Evolutionary conservation across 169 alveolate species (phyloP), one percentile per base, ranked within the genome.

Genomic region (Eimeria necatrix): DNA sequence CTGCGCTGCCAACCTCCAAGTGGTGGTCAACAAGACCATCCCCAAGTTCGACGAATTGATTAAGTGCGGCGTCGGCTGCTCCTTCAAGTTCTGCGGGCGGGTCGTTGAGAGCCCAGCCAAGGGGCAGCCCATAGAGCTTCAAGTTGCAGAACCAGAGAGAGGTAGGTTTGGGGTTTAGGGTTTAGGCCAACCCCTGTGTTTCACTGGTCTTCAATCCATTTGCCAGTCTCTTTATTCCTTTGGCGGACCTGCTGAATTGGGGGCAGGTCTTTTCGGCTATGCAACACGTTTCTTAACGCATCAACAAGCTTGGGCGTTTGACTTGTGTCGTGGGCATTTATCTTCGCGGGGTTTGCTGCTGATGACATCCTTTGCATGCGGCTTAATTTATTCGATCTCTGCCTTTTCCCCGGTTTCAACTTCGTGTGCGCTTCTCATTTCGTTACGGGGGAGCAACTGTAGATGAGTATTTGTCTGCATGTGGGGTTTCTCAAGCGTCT

Each of bases 61-160:
- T 64, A 90, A 90, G 46, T 26, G 74, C 59, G 94, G 87, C 51
- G 81, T 93, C n/a, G 96, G 96, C 4, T 87, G 86, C 53, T 49
- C 94, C 18, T 48, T 98, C 81, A 95, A 96, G 73, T 96, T 97
- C 59, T 94, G 96, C 56, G 99, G 99, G 18, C 94, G 94, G n/a
- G 96, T 99, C 68, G 99, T 99, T 41, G 98, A 98, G 70, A 96
- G 99, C 46, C 99, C 99, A 32, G 99, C 98, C 52, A 96, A 98
- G 85, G 99, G 98, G 41, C 98, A 99, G 95, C 94, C 94, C 51
- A 98, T 97, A 64, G 99, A 98, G 96, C 94, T 98, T 96, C 91
- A 73, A 14, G 97, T 78, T 61, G 94, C 32, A 95, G 95, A 90
- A 51, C 97, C 89, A 85, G 96, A 76, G 96, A 97, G 51, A 64